Evolutionary conservation across 345 rosid species (phyloP).

Genomic region (Ailanthus altissimus): DNA sequence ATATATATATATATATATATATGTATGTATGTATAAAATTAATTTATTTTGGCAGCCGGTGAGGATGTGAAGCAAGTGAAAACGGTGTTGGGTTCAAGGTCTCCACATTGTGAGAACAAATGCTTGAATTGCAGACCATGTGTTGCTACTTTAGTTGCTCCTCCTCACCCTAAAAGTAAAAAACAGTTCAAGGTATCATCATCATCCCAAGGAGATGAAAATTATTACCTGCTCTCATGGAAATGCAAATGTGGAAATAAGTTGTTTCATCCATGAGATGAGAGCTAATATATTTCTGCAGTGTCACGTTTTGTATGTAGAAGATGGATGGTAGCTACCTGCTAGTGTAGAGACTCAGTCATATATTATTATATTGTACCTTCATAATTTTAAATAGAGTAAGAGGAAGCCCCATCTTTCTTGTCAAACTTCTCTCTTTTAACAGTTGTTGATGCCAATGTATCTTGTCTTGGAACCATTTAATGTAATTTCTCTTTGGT

Average conservation of each 20-base stretch:
- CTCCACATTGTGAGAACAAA: constrained; percentile 40
- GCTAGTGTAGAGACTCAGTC: not conserved
- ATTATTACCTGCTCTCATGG: constrained; percentile 45
- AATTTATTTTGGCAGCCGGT: constrained; percentile 14
- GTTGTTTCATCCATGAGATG: constrained; percentile 36
- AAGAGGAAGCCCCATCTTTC: not conserved
- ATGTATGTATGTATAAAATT: too few relatives aligned
- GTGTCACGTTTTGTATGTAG: not conserved
- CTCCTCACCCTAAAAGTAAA: constrained; percentile 29
- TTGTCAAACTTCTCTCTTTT: not conserved
- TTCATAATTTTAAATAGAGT: not conserved
- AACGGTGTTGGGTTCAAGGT: constrained; percentile 41
- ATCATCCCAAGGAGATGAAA: constrained; percentile 21
- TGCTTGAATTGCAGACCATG: constrained; percentile 46
- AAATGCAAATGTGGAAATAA: constrained; percentile 49
- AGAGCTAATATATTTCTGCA: not conserved
- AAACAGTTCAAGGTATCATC: not conserved
- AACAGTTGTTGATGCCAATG: not conserved
- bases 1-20: too few relatives aligned
- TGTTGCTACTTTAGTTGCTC: constrained; percentile 40
- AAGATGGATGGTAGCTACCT: not conserved
- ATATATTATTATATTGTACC: not conserved
- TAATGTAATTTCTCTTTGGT: not conserved
- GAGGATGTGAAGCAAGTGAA: constrained; percentile 26
- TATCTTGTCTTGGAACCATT: not conserved